These are phyloP conservation scores for Kluyveromyces sp. DNA, from an alignment of 1,139 yeast genomes.

Conservation along the genomic window DNA sequence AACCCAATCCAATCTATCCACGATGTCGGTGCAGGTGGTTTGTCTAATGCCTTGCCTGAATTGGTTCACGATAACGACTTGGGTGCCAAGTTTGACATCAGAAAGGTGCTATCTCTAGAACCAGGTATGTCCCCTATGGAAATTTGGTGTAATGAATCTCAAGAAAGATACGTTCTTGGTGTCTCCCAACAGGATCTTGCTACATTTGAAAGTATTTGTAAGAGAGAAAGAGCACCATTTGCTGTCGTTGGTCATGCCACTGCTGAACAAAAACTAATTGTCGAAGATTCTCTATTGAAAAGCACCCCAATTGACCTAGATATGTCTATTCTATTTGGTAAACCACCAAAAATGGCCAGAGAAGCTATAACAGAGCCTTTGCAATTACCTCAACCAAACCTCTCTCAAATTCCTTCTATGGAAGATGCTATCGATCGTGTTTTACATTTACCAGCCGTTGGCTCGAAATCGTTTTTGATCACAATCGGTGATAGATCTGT, in stretches of 20 bases:
- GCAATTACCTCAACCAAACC: constrained; percentile 44
- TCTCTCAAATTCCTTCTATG: constrained; percentile 34
- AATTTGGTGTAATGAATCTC: constrained; percentile 99
- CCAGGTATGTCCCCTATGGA: constrained; percentile 99
- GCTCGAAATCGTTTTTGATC: constrained; percentile 87
- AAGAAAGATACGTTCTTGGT: constrained; percentile 94
- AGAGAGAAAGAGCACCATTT: constrained; percentile 92
- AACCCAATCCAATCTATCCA: constrained; percentile 95
- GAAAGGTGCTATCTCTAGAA: constrained; percentile 85
- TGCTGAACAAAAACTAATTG: constrained; percentile 69
- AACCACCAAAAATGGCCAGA: constrained; percentile 92
- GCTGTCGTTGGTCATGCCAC: constrained; percentile 97
- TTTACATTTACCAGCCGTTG: constrained; percentile 86
- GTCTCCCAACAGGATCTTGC: constrained; percentile 75
- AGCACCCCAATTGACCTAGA: constrained; percentile 91
- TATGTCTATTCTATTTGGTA: constrained; percentile 94
- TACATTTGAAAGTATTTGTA: constrained; percentile 69
- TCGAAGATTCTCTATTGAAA: constrained; percentile 68
- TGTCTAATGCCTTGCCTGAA: constrained; percentile 95
- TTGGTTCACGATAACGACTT: constrained; percentile 93
- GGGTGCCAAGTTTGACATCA: constrained; percentile 88
- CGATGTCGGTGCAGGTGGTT: constrained; percentile 99
- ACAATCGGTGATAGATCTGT: constrained; percentile 97
- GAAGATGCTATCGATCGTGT: constrained; percentile 77
- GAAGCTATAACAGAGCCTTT: constrained; percentile 59